A percentile compares a stretch with the other conserved stretches of the same genome.
Conservation (phyloP, 2,329 filamentous ascomycete genomes). For the Phialemonium atrogriseum region DNA sequence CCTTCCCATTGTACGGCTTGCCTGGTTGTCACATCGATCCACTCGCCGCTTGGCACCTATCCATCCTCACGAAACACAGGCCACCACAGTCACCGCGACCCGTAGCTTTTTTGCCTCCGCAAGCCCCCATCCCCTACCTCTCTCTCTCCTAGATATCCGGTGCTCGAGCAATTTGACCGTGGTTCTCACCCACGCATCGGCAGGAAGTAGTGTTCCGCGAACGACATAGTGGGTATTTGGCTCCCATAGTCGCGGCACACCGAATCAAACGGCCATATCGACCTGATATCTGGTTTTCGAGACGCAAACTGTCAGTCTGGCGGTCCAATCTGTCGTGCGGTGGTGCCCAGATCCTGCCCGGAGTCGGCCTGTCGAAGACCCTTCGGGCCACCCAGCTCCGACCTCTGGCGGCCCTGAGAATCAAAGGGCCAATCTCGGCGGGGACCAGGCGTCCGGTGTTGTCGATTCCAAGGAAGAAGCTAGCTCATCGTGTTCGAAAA, state of each 20-base stretch:
- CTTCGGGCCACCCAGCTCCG: conserved; percentile 9
- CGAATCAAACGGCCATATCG: too few species aligned
- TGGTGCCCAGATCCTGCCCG: conserved; percentile 11
- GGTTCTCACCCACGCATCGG: too few species aligned
- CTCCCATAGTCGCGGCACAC: too few species aligned
- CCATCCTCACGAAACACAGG: neutral
- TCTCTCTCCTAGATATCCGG: too few species aligned
- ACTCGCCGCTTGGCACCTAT: neutral
- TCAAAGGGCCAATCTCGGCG: conserved; percentile 6
- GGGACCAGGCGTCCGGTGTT: conserved; percentile 9
- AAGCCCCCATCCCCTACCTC: too few species aligned
- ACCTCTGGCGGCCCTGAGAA: conserved; percentile 8
- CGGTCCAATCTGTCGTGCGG: conserved; percentile 13
- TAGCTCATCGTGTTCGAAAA: conserved; percentile 10
- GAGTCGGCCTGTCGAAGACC: conserved; percentile 11
- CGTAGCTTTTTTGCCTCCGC: conserved; percentile 1
- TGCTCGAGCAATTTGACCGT: too few species aligned
- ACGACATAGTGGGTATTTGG: too few species aligned
- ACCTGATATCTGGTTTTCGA: too few species aligned
- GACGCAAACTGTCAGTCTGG: too few species aligned
- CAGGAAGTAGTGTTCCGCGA: too few species aligned
- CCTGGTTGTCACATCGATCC: neutral
- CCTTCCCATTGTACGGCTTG: neutral
- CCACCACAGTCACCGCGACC: too few species aligned
- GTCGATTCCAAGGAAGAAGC: conserved; percentile 12